Evolutionary conservation across 108 stramenopile genomes (phyloP).

Genomic region (Nitzschia inconspicua): DNA sequence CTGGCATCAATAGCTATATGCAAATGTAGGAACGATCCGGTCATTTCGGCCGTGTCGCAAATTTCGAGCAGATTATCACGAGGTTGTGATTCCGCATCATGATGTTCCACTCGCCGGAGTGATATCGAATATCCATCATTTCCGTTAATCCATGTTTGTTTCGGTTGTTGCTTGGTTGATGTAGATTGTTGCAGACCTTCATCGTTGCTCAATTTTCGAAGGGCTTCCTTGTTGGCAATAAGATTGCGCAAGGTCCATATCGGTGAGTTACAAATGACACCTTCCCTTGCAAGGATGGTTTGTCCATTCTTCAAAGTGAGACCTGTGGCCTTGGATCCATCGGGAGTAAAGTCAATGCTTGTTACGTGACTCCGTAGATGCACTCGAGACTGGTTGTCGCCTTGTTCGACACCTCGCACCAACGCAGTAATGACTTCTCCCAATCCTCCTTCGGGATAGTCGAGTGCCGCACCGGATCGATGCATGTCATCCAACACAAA

Average conservation of each 20-base stretch:
- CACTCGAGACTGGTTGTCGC: constrained; percentile 44
- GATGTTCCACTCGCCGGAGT: neutral
- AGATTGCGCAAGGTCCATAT: constrained; percentile 68
- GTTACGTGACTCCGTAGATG: constrained; percentile 62
- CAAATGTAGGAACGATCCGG: constrained; percentile 88
- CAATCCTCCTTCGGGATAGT: constrained; percentile 87
- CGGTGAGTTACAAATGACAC: constrained; percentile 84
- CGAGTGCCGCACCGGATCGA: constrained; percentile 74
- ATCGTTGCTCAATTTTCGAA: constrained; percentile 31
- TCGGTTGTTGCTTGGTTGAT: constrained; percentile 19
- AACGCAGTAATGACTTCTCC: constrained; percentile 84
- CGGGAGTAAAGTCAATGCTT: constrained; percentile 53
- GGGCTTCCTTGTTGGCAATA: constrained; percentile 49
- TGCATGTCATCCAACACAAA: constrained; percentile 92
- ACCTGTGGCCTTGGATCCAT: constrained; percentile 48
- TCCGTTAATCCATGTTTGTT: constrained; percentile 33
- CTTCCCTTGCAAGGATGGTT: constrained; percentile 55
- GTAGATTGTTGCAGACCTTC: neutral
- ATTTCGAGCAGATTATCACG: constrained; percentile 33
- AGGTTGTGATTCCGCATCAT: neutral
- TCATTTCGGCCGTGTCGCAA: constrained; percentile 72
- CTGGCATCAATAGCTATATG: constrained; percentile 83
- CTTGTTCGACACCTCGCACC: constrained; percentile 83
- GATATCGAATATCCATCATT: constrained; percentile 26
- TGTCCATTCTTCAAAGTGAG: constrained; percentile 55